Evolutionary conservation across 805 yeast species (phyloP), one percentile per base, ranked within the genome.

Genomic region (Schizosaccharomyces octosporus): DNA sequence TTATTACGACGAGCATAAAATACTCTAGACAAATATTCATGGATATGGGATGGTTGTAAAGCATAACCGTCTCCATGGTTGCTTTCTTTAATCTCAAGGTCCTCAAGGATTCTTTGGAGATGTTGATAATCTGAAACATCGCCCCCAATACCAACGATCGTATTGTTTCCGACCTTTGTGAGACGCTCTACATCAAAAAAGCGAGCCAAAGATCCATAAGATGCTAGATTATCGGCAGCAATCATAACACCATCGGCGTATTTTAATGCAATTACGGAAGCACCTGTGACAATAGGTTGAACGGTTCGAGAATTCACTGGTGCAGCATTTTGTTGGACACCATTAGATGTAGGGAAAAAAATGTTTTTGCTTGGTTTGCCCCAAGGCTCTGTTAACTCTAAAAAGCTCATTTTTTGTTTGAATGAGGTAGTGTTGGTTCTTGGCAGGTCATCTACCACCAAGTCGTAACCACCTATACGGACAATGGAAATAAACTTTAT

Each of bases 251-350:
- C 99, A 66, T 84, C 85, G 64, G 85, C 76, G 75, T 83, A 93
- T 73, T 89, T 93, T 72, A 90, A 78, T 7, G 93, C 94, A 66
- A 93, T 78, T 27, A 93, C 98, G 43, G 96, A 87, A 0, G 97
- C 87, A 69, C 98, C 97, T 15, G 99, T 93, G 63, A 93, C 87
- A 66, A 86, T 84, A 59, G 99, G 99, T 69, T 83, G 87, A 71
- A 87, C 95, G 2, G 98, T 90, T 72, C 86, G 83, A 82, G 82
- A 29, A 51, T 27, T 29, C n/a, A 29, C 36, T 51, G 36, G 31
- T 4, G 31, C 36, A 29, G 36, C 19, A 19, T n/a, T 19, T 45
- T 45, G 27, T 29, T 51, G 31, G 29, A 51, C 57, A 24, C 27
- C 57, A 21, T 3, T 17, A 17, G 36, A 21, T 19, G 36, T 24